These are phyloP conservation scores for Panaeolus papilionaceus DNA, from an alignment of 768 basidiomycete species.

Conservation along the genomic window DNA sequence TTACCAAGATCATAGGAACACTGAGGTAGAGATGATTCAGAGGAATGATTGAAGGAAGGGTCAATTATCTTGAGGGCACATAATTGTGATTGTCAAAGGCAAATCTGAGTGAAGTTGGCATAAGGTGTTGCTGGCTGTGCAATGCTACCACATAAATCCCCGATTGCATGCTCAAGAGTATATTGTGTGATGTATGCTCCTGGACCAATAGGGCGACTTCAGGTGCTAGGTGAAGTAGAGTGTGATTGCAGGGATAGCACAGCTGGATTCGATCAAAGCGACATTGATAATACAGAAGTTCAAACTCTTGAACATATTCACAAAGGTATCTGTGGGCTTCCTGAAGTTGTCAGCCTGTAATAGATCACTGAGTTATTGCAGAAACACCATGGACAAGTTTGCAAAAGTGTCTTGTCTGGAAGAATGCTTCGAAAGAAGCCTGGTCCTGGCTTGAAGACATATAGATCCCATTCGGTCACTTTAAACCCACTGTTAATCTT, in stretches of 20 bases:
- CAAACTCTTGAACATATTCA: conserved; percentile 37
- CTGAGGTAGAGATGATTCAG: conserved; percentile 11
- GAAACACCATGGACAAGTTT: conserved; percentile 31
- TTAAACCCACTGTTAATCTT: too few relatives aligned
- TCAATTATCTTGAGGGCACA: conserved; percentile 23
- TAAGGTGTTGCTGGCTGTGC: conserved; percentile 31
- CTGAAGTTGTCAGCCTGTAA: conserved; percentile 26
- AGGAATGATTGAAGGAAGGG: background rate
- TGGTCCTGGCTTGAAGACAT: too few relatives aligned
- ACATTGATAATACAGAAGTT: conserved; percentile 39
- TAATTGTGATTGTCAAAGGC: conserved; percentile 21
- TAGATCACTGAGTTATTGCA: conserved; percentile 21
- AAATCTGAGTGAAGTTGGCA: conserved; percentile 29
- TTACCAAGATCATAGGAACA: conserved; percentile 19
- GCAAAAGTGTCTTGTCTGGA: conserved; percentile 34
- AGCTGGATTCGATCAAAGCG: conserved; percentile 37
- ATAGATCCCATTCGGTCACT: too few relatives aligned
- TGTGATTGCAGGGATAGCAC: conserved; percentile 36
- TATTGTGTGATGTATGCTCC: conserved; percentile 30
- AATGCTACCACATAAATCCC: conserved; percentile 31
- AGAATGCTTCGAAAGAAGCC: too few relatives aligned
- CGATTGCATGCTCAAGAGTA: conserved; percentile 33
- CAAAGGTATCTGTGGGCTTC: conserved; percentile 30
- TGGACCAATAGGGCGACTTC: conserved; percentile 25
- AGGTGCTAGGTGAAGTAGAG: conserved; percentile 34